Base-by-base conservation (phyloP, 805 yeast genomes). In the Cyberlindnera xylosilytica region DNA sequence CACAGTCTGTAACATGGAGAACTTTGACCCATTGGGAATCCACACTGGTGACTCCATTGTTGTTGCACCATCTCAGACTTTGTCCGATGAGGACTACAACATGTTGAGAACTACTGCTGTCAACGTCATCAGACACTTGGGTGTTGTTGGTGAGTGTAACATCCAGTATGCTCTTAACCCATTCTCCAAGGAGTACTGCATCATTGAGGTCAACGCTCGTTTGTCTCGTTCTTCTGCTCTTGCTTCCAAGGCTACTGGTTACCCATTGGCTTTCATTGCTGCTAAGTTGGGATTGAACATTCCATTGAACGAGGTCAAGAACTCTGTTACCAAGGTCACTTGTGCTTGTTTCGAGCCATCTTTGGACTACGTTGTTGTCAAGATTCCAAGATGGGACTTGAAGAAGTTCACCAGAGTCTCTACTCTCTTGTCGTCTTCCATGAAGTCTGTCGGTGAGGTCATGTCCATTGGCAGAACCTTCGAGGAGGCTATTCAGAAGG, bases 11-110 rank as follows among this genome's bases (percentile, higher is more conserved):
- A 91, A 91, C 69, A 91, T 91, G 99, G 99, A 91, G 72, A 91
- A 91, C 73, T 91, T 91, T 57, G 99, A 91, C 68, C 99, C 99
- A 34, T 78, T 91, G 56, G 99, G 99, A 56, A 85, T 91, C 58
- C 99, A 91, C 70, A 91, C 99, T 44, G 99, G 99, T 72, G 99
- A 91, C 66, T 93, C 99, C 30, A 93, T 91, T 57, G 99, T 91
- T 38, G 97, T 93, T 61, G 99, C 99, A 41, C 99, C 99, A 38
- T 89, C 97, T 31, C 99, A 91, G 70, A 91, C 99, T 32, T 72
- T 91, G 58, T 85, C 96, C 30, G 99, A 91, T 67, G 96, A 90
- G 65, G 99, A 91, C 63, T 91, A 87, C 70, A 96, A 91, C 70
- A 93, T 91, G 99, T 80, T 91, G 59, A 83, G 99, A 73, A 75